Evolutionary conservation across 306 rosid genomes (phyloP).

Genomic region (Casuarina glauca): DNA sequence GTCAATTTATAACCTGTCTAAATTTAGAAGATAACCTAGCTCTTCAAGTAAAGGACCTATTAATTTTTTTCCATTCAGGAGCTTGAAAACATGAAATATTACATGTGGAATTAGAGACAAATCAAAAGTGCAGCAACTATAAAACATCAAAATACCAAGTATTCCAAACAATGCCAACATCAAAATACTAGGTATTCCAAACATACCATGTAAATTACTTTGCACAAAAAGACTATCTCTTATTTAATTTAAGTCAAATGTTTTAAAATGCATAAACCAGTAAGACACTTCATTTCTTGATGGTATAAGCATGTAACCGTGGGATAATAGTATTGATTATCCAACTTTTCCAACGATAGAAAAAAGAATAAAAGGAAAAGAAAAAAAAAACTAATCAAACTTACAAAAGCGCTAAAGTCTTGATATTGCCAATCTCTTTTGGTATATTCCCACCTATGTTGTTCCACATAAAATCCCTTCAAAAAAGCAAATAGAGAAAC

Average conservation of each 20-base stretch:
- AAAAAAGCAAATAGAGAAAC: conserved; percentile 28
- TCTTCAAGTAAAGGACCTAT: conserved; percentile 74
- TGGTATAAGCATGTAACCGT: background rate
- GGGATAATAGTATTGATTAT: conserved; percentile 9
- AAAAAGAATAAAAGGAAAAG: too few relatives aligned
- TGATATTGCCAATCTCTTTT: conserved; percentile 75
- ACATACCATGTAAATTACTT: background rate
- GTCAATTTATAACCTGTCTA: conserved; percentile 74
- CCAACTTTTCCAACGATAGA: conserved; percentile 11
- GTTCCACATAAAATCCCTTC: conserved; percentile 97
- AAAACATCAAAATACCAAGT: conserved; percentile 4
- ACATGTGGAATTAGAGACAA: conserved; percentile 15
- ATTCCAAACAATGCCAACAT: conserved; percentile 2
- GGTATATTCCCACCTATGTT: conserved; percentile 75
- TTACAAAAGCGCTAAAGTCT: conserved; percentile 72
- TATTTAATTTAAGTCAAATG: background rate
- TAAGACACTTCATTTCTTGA: background rate
- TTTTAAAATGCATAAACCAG: background rate
- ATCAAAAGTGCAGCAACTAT: background rate
- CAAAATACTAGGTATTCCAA: background rate
- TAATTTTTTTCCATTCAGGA: conserved; percentile 75
- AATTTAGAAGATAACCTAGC: conserved; percentile 72
- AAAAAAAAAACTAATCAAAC: conserved; percentile 42
- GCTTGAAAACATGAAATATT: conserved; percentile 44
- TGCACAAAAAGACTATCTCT: background rate